Evolutionary conservation across 1,139 yeast species (phyloP), one percentile per base, ranked within the genome.

Genomic region (Suzukiozyma palmioleophila): DNA sequence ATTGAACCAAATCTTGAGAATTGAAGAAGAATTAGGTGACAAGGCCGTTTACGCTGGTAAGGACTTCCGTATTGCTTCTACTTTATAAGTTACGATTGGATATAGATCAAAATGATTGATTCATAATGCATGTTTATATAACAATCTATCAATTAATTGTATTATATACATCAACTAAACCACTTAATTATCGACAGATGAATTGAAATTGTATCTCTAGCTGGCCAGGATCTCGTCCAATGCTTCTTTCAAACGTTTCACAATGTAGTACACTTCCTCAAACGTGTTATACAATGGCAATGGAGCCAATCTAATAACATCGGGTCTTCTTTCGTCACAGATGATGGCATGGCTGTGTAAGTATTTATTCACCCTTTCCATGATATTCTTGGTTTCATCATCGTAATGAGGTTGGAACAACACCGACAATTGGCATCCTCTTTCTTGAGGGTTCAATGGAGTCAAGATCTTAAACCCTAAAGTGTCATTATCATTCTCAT

Each of bases 1-100:
- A 79, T 84, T 84, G 72, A 85, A 85, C 83, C 95, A 89, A 79
- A 84, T 90, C 72, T 81, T 90, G 70, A 87, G 97, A 78, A 90
- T 90, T 60, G 97, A 90, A 80, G 95, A 90, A 77, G 88, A 84
- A 75, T 84, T 90, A 64, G 97, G 96, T 64, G 88, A 79, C 80
- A 87, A 87, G 78, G 96, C 96, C 53, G 64, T 87, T 67, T 90
- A 79, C 76, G 96, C 97, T 50, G 97, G 97, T 69, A 79, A 75
- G 64, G 73, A 84, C 70, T 89, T 88, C 89, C 88, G 81, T 73
- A 54, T 44, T 45, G 62, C 73, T 50, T 54, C 53, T 35, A 51
- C 62, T 49, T 62, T 63, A 46, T 63, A 62, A 56, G 51, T 53
- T 36, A n/a, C 32, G 25, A 16, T 8, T 30, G 13, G 24, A 16